A percentile compares a stretch with the other conserved stretches of the same genome.
These are phyloP conservation scores for Phoma sp. DNA, from an alignment of 2,329 filamentous ascomycete genomes.

Conservation along the genomic window DNA sequence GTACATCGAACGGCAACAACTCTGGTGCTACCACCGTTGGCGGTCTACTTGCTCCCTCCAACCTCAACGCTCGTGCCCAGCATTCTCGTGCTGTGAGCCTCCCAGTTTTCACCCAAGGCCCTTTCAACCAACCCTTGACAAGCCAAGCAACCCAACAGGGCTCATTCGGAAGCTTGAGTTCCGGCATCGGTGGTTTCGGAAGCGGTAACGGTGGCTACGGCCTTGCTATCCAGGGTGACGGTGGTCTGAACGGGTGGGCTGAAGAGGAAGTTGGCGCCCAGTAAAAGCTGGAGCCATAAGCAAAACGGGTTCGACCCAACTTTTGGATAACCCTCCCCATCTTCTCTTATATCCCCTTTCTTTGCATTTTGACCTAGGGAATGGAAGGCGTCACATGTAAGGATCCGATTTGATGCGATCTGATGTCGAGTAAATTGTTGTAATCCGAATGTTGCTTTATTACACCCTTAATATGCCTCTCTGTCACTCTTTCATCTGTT, in stretches of 20 bases:
- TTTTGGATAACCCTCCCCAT: conserved; percentile 10
- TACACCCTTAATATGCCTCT: conserved; percentile 24
- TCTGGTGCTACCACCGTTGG: conserved; percentile 73
- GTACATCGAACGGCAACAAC: conserved; percentile 41
- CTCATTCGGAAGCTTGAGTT: conserved; percentile 65
- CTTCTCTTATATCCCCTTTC: conserved; percentile 23
- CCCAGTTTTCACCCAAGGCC: conserved; percentile 71
- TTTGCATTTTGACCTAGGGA: conserved; percentile 22
- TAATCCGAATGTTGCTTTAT: conserved; percentile 27
- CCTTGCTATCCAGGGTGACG: conserved; percentile 65
- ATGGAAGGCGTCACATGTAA: conserved; percentile 16
- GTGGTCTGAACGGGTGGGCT: conserved; percentile 66
- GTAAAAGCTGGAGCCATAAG: conserved; percentile 30
- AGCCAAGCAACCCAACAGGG: conserved; percentile 48
- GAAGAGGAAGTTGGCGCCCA: conserved; percentile 68
- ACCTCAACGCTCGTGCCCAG: conserved; percentile 62
- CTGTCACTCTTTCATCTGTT: conserved; percentile 25
- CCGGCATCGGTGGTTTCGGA: conserved; percentile 64
- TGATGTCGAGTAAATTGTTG: conserved; percentile 29
- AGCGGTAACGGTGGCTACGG: conserved; percentile 62
- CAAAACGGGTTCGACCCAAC: not conserved
- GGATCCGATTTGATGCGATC: conserved; percentile 15
- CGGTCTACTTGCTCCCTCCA: conserved; percentile 76
- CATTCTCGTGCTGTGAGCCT: conserved; percentile 88
- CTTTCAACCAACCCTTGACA: conserved; percentile 55